Evolutionary conservation across 2,329 filamentous ascomycete species (phyloP).

Genomic region (Arthrobotrys musiformis): DNA sequence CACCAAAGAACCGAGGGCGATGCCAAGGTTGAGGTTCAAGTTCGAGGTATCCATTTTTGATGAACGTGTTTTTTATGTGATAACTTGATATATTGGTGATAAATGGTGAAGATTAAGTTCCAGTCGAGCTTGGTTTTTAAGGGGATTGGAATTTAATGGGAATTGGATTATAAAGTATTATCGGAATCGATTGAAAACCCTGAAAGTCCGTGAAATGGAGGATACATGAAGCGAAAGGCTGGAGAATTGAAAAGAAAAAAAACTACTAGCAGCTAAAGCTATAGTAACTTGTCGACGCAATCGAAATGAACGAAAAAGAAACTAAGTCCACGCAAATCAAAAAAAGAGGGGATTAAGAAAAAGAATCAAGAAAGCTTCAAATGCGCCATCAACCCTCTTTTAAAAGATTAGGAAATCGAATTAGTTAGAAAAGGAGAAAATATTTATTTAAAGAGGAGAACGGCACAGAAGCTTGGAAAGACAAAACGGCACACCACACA

Average conservation of each 20-base stretch:
- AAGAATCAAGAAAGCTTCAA: neutral
- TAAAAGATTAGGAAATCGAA: neutral
- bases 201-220: neutral
- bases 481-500: slow-evolving; percentile 17
- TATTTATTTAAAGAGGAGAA: slow-evolving; percentile 8
- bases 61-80: slow-evolving; percentile 2
- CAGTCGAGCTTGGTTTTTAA: neutral
- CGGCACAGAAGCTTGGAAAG: neutral
- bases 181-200: neutral
- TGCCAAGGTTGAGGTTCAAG: slow-evolving; percentile 20
- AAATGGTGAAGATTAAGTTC: neutral
- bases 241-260: too few relatives aligned
- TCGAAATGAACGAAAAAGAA: neutral
- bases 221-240: neutral
- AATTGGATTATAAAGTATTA: neutral
- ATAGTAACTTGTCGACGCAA: neutral
- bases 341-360: neutral
- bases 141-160: neutral
- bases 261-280: too few relatives aligned
- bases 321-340: neutral
- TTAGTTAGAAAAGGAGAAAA: neutral
- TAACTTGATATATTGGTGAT: neutral
- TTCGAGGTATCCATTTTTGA: slow-evolving; percentile 15
- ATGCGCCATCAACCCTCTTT: neutral
- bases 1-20: slow-evolving; percentile 25